Evolutionary conservation across 75 land plant species (phyloP), one percentile per base, ranked within the genome.

Genomic region (Cupressus sempervirens): DNA sequence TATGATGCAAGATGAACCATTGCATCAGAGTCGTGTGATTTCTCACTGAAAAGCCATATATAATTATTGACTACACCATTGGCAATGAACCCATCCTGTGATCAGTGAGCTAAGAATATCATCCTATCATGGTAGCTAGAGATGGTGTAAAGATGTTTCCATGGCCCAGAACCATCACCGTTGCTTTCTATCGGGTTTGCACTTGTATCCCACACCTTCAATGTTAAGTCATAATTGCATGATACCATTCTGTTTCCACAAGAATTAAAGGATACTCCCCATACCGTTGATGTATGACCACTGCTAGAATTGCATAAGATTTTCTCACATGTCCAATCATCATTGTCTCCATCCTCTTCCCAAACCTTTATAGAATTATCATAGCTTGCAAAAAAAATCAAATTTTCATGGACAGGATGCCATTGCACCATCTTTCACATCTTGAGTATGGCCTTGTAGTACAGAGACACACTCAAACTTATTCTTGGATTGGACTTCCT

Each of bases 351-450:
- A 79, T 96, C 98, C 79, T 93, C 96, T 18, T 88, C 91, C 99
- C 99, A 98, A 38, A 96, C 99, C 94, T 96, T 98, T 9, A 98
- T 87, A 30, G 95, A 92, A 80, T 98, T 98, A 82, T 98, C 99
- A 84, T 98, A 98, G 85, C 99, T 98, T 45, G 93, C 93, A 86
- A 98, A 98, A n/a, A n/a, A n/a, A 46, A 96, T 96, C 90, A 98
- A 86, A 48, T 94, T 79, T 82, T 98, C 98, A 83, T 87, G 13
- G 16, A 74, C 77, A 48, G 99, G 99, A 87, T 98, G 99, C 98
- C 98, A 98, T 58, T 89, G 88, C 70, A 96, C 97, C 98, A 96
- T 96, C 89, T 98, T n/a, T 98, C 80, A 98, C 99, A 93, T 98
- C 99, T 86, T 98, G 99, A 26, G 98, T 84, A 84, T 98, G 99